A percentile compares a stretch with the other conserved stretches of the same genome.
Conservation (phyloP, 148 eudicot genomes). For the Agrostemma githago region DNA sequence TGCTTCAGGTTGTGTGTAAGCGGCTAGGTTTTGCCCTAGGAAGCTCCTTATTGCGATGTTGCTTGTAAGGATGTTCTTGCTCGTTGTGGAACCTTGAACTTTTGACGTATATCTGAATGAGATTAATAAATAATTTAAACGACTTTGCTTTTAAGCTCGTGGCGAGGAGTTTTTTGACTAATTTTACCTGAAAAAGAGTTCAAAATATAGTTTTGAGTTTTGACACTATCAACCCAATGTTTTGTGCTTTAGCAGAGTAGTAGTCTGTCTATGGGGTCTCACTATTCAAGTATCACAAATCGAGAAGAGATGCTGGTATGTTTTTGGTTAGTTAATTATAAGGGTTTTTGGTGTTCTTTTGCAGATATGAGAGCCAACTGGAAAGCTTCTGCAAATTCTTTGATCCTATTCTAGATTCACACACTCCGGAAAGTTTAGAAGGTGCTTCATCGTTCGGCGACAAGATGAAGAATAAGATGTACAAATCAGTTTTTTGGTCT, state of each 20-base stretch:
- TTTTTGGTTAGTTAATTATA: neutral
- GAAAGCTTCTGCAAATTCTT: conserved; percentile 84
- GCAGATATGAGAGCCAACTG: conserved; percentile 77
- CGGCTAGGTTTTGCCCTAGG: neutral
- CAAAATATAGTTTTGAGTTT: too few species aligned
- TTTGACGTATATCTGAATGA: neutral
- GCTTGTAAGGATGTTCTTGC: neutral
- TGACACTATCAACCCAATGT: neutral
- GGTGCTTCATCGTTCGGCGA: conserved; percentile 50
- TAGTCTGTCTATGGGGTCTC: neutral
- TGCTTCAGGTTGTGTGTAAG: neutral
- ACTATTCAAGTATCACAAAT: neutral
- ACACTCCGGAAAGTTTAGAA: conserved; percentile 68
- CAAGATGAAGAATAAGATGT: conserved; percentile 55
- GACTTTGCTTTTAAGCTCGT: neutral
- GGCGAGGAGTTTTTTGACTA: neutral
- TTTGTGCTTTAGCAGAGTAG: neutral
- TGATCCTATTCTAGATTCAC: conserved; percentile 82
- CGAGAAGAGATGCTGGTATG: neutral
- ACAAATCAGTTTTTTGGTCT: conserved; percentile 80
- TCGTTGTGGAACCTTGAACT: neutral
- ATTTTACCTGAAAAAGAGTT: neutral
- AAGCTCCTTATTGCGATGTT: neutral
- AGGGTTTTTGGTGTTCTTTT: neutral
- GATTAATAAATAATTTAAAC: neutral